Percentiles rank a stretch among this genome's conserved stretches.
phyloP scores from a whole-genome alignment of 495 filamentous ascomycete genomes.

The Aspergillus indologenus region DNA sequence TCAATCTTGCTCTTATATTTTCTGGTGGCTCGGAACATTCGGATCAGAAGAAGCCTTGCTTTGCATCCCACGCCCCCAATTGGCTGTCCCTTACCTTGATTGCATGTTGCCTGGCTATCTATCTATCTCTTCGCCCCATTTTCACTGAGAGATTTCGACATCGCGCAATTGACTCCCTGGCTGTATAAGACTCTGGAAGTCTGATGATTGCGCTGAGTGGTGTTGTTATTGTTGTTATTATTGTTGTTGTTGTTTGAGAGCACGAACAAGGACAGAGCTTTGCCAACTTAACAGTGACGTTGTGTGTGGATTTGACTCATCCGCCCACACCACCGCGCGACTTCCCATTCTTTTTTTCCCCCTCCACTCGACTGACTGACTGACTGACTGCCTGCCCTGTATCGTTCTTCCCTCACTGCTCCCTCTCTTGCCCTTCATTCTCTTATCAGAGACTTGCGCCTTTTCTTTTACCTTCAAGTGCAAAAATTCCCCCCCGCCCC shows the following conservation, averaged over 20 bases:
- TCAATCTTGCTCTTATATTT: background rate
- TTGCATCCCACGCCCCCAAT: background rate
- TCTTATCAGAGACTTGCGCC: background rate
- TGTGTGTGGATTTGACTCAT: constrained; percentile 27
- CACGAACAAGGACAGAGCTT: background rate
- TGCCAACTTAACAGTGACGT: constrained; percentile 24
- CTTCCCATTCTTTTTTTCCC: constrained; percentile 8
- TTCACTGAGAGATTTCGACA: background rate
- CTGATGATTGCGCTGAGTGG: too few species aligned
- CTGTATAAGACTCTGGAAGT: background rate
- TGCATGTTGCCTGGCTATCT: background rate
- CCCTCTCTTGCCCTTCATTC: constrained; percentile 2
- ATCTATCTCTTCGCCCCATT: background rate
- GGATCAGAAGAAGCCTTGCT: constrained; percentile 6
- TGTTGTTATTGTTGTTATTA: constrained; percentile 1
- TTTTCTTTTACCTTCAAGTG: background rate
- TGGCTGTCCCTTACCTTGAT: background rate
- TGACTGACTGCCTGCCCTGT: background rate
- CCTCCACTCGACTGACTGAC: background rate
- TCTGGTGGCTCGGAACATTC: background rate
- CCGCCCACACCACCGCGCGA: constrained; percentile 15
- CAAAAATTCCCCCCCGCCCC: background rate
- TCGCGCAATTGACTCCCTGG: background rate
- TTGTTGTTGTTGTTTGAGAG: constrained; percentile 9
- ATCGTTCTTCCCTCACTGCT: background rate